Evolutionary conservation across 2,329 filamentous ascomycete genomes (phyloP).

Genomic region (Colletotrichum paranaense): DNA sequence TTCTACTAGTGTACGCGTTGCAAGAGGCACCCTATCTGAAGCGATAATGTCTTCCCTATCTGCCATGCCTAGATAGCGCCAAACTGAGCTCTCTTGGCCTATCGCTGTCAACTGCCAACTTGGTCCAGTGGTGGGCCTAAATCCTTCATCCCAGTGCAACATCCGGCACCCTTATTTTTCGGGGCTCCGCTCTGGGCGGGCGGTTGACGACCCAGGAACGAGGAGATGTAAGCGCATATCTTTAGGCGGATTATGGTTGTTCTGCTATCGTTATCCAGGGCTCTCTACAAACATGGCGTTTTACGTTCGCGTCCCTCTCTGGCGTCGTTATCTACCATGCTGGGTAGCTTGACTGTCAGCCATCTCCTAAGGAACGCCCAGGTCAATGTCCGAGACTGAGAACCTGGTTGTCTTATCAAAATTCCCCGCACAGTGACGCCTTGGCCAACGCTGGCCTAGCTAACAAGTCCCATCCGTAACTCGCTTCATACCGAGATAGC

Average conservation of each 20-base stretch:
- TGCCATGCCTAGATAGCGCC: not conserved
- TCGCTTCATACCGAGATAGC: not conserved
- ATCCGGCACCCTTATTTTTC: not conserved
- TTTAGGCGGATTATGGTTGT: not conserved
- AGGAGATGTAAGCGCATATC: not conserved
- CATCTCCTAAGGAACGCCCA: not conserved
- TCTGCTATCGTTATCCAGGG: not conserved
- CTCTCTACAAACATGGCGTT: not conserved
- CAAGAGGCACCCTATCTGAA: not conserved
- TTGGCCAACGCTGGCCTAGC: not conserved
- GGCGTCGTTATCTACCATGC: not conserved
- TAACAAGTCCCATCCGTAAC: not conserved
- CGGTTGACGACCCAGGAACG: not conserved
- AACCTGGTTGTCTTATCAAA: not conserved
- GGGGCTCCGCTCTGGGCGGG: not conserved
- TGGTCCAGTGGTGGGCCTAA: not conserved
- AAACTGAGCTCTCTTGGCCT: not conserved
- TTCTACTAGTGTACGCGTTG: not conserved
- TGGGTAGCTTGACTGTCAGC: no score
- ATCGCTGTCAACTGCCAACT: slow-evolving; percentile 18
- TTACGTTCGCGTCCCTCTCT: no score
- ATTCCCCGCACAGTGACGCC: not conserved
- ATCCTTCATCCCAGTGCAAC: not conserved
- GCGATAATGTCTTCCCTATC: not conserved
- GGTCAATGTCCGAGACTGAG: not conserved